These are phyloP conservation scores for Vickermania ingenoplastis DNA, from an alignment of 208 protist genomes.

Conservation along the genomic window DNA sequence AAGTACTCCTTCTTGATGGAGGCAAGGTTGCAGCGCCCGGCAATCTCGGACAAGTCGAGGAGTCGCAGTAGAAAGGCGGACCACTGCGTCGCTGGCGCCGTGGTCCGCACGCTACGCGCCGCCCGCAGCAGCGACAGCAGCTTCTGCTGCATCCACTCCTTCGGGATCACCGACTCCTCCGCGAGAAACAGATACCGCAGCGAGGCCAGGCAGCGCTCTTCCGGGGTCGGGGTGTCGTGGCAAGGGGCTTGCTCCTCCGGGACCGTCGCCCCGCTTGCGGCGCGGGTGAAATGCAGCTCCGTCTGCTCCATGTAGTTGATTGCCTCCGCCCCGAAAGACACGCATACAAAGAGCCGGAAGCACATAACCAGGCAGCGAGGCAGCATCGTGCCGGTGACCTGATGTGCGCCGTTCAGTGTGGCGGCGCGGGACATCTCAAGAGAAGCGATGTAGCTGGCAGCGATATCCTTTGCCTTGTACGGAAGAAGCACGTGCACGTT, in stretches of 20 bases:
- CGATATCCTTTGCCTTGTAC: constrained; percentile 13
- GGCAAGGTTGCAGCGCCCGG: constrained; percentile 12
- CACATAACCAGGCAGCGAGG: constrained; percentile 50
- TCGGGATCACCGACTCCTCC: constrained; percentile 23
- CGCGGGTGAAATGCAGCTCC: neutral
- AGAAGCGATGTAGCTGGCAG: constrained; percentile 4
- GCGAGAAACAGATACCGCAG: constrained; percentile 21
- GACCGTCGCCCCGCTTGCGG: neutral
- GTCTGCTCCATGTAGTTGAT: constrained; percentile 9
- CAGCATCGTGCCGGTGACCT: constrained; percentile 18
- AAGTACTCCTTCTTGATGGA: constrained; percentile 38
- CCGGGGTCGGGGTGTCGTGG: constrained; percentile 8
- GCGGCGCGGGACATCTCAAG: neutral
- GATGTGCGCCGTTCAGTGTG: neutral
- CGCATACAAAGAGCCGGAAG: constrained; percentile 52
- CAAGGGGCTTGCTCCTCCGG: no score
- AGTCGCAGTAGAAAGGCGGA: constrained; percentile 27
- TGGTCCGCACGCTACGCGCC: neutral
- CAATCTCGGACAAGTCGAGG: constrained; percentile 32
- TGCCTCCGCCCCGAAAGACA: constrained; percentile 8
- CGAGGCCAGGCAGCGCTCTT: constrained; percentile 8
- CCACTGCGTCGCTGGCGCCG: constrained; percentile 7
- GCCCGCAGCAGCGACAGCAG: neutral
- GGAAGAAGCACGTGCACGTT: constrained; percentile 11
- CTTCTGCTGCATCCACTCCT: constrained; percentile 36